Percentiles rank a stretch among this genome's conserved stretches.
phyloP scores from a whole-genome alignment of 441 rosid genomes.

The Erodium chrysanthum region DNA sequence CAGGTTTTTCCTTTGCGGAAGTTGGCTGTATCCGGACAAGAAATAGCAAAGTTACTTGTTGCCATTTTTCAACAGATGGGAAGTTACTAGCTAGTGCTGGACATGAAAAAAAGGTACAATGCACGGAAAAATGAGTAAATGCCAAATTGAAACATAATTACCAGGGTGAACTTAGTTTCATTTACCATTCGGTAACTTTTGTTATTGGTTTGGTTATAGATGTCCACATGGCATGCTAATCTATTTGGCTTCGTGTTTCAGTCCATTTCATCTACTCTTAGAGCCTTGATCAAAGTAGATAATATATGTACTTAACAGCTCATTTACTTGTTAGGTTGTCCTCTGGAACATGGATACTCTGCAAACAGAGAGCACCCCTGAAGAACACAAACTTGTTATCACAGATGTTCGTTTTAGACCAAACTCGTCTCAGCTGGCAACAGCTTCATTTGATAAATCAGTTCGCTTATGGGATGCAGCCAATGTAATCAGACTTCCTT shows the following conservation, averaged over 20 bases:
- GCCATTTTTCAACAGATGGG: constrained; percentile 73
- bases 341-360: constrained; percentile 67
- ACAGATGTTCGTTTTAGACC: constrained; percentile 65
- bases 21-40: constrained; percentile 48
- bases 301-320: constrained; percentile 7
- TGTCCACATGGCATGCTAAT: background rate
- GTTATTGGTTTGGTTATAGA: background rate
- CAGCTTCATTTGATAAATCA: constrained; percentile 53
- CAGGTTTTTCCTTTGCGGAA: constrained; percentile 59
- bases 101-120: constrained; percentile 55
- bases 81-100: constrained; percentile 62
- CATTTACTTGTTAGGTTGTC: constrained; percentile 33
- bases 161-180: background rate
- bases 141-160: background rate
- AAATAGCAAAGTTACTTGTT: constrained; percentile 59
- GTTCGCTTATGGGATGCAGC: constrained; percentile 65
- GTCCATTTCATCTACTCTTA: constrained; percentile 8
- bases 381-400: constrained; percentile 50
- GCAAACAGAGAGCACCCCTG: constrained; percentile 42
- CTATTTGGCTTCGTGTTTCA: background rate
- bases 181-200: background rate
- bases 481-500: constrained; percentile 30
- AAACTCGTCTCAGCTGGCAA: constrained; percentile 53
- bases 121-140: constrained; percentile 6
- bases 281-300: background rate